Percentiles rank a stretch among this genome's conserved stretches.
Evolutionary conservation across 2,329 filamentous ascomycete genomes (phyloP).

Genomic region (Fusarium sp.): DNA sequence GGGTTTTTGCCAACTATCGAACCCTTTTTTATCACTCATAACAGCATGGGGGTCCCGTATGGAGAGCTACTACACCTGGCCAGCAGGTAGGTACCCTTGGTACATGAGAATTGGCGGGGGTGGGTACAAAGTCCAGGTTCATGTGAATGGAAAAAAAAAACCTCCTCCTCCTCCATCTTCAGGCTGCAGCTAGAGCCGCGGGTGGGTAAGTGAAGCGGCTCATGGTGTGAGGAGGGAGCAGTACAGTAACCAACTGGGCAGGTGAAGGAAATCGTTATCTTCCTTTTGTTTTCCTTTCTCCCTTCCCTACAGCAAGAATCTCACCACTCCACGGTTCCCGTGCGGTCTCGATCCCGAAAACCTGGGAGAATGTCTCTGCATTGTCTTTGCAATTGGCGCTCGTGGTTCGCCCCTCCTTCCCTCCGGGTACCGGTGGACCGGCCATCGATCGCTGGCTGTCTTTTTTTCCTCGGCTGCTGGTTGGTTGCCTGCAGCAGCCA

Average conservation of each 20-base stretch:
- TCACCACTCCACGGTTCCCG: background rate
- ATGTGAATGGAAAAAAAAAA: slow-evolving; percentile 10
- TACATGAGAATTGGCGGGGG: slow-evolving; percentile 29
- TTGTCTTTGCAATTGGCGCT: slow-evolving; percentile 7
- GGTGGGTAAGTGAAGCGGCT: background rate
- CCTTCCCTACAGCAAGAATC: background rate
- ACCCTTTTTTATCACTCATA: slow-evolving; percentile 13
- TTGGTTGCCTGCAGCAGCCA: background rate
- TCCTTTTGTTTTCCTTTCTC: background rate
- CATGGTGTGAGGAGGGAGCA: background rate
- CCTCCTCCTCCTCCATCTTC: background rate
- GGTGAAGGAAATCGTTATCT: background rate
- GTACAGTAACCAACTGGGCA: background rate
- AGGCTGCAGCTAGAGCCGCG: background rate
- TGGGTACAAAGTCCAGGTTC: slow-evolving; percentile 19
- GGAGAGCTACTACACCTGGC: background rate
- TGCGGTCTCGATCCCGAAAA: background rate
- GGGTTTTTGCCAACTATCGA: background rate
- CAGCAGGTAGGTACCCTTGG: slow-evolving; percentile 6
- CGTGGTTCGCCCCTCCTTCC: slow-evolving; percentile 10
- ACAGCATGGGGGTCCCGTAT: background rate
- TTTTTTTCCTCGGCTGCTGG: slow-evolving; percentile 4
- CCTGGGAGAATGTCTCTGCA: background rate
- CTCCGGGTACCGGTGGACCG: slow-evolving; percentile 17
- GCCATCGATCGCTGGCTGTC: slow-evolving; percentile 4